A percentile compares a stretch with the other conserved stretches of the same genome.
Evolutionary conservation across 805 yeast species (phyloP).

Genomic region (Torulaspora indica): DNA sequence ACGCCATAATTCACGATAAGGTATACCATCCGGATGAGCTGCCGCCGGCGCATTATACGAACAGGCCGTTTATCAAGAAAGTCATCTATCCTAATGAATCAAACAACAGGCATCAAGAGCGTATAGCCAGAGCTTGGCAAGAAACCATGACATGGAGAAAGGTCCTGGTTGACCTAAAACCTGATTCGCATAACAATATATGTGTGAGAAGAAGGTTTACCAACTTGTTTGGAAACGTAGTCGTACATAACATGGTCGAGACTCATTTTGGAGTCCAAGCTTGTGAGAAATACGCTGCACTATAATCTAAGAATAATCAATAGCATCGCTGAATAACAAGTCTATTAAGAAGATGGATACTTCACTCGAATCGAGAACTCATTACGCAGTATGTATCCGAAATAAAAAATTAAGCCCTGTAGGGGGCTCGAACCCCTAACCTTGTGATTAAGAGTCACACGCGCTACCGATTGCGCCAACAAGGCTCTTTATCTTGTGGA

Average conservation of each 20-base stretch:
- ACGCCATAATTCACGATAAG: slow-evolving; percentile 76
- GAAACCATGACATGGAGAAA: slow-evolving; percentile 82
- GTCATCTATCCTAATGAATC: slow-evolving; percentile 33
- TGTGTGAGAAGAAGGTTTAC: slow-evolving; percentile 83
- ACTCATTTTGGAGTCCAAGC: slow-evolving; percentile 40
- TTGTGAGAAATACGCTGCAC: slow-evolving; percentile 14
- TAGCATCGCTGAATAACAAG: neutral
- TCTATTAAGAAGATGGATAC: no score
- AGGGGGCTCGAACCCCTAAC: slow-evolving; percentile 29
- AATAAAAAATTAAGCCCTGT: slow-evolving; percentile 19
- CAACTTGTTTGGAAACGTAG: slow-evolving; percentile 94
- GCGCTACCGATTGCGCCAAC: slow-evolving; percentile 29
- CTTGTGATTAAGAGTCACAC: slow-evolving; percentile 28
- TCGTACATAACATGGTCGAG: slow-evolving; percentile 71
- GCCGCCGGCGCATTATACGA: slow-evolving; percentile 48
- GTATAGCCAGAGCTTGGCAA: slow-evolving; percentile 87
- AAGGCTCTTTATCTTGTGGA: slow-evolving; percentile 11
- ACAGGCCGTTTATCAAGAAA: slow-evolving; percentile 27
- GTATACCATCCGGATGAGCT: slow-evolving; percentile 60
- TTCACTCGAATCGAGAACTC: no score
- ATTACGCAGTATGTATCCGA: no score
- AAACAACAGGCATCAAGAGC: slow-evolving; percentile 46
- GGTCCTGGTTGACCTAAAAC: slow-evolving; percentile 76
- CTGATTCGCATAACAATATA: slow-evolving; percentile 94
- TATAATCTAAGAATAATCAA: slow-evolving; percentile 1